A percentile compares a stretch with the other conserved stretches of the same genome.
Evolutionary conservation across 257 asterid species (phyloP).

Genomic region (Capsicum chinense): DNA sequence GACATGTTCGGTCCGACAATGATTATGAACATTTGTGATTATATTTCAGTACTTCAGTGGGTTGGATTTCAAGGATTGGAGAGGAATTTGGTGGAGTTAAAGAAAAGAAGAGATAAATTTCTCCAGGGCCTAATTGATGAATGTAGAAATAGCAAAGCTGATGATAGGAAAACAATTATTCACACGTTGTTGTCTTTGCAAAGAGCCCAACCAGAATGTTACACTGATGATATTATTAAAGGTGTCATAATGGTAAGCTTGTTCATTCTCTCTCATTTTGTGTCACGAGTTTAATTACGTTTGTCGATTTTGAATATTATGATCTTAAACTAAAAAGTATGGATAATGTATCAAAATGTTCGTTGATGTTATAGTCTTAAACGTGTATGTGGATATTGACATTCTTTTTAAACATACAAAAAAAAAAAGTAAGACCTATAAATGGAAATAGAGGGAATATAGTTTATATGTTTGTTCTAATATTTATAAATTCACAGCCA

Average conservation of each 20-base stretch:
- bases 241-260: slow-evolving; percentile 37
- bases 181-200: slow-evolving; percentile 30
- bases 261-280: background rate
- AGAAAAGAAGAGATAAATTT: slow-evolving; percentile 25
- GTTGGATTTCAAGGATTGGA: slow-evolving; percentile 19
- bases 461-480: background rate
- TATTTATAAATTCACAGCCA: background rate
- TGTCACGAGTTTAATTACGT: background rate
- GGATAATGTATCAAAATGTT: background rate
- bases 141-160: slow-evolving; percentile 3
- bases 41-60: slow-evolving; percentile 30
- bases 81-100: slow-evolving; percentile 14
- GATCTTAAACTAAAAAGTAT: fast-evolving
- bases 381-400: background rate
- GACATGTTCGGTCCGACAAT: slow-evolving; percentile 44
- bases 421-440: too few species aligned
- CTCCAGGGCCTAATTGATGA: slow-evolving; percentile 35
- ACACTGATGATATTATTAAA: slow-evolving; percentile 39
- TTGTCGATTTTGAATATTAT: background rate
- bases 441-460: too few species aligned
- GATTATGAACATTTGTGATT: slow-evolving; percentile 32
- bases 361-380: background rate
- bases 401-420: too few species aligned
- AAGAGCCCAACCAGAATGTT: slow-evolving; percentile 13
- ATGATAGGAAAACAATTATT: slow-evolving; percentile 27